A percentile compares a stretch with the other conserved stretches of the same genome.
phyloP scores from a whole-genome alignment of 148 eudicot genomes.

The Talinum fruticosum region DNA sequence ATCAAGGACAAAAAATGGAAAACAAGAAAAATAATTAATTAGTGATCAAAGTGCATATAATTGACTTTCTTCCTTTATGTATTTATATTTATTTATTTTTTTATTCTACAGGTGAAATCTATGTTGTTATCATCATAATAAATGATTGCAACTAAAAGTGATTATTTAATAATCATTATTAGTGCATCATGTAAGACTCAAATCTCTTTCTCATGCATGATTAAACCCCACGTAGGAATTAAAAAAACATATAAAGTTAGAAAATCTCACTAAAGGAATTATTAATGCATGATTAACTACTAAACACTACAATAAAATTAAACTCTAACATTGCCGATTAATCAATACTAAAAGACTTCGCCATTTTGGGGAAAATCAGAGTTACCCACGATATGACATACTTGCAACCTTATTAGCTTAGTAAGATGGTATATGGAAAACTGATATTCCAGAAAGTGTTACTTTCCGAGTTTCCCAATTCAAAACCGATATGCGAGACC shows the following conservation, averaged over 20 bases:
- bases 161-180: constrained; percentile 2
- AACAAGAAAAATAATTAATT: background rate
- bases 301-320: too few species aligned
- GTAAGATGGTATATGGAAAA: too few species aligned
- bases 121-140: constrained; percentile 24
- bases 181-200: constrained; percentile 7
- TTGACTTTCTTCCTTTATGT: background rate
- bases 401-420: too few species aligned
- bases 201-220: constrained; percentile 8
- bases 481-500: background rate
- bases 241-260: background rate
- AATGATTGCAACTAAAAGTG: constrained; percentile 32
- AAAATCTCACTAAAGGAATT: background rate
- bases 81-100: background rate
- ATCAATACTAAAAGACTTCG: too few species aligned
- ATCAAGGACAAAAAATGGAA: constrained; percentile 17
- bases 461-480: too few species aligned
- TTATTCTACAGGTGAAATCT: constrained; percentile 14
- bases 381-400: too few species aligned
- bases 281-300: background rate
- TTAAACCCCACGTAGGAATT: constrained; percentile 5
- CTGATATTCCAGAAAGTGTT: too few species aligned
- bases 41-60: background rate
- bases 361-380: too few species aligned
- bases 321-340: too few species aligned